These are phyloP conservation scores for Dactylonectria estremocensis DNA, from an alignment of 2,329 filamentous ascomycete genomes.

Conservation along the genomic window DNA sequence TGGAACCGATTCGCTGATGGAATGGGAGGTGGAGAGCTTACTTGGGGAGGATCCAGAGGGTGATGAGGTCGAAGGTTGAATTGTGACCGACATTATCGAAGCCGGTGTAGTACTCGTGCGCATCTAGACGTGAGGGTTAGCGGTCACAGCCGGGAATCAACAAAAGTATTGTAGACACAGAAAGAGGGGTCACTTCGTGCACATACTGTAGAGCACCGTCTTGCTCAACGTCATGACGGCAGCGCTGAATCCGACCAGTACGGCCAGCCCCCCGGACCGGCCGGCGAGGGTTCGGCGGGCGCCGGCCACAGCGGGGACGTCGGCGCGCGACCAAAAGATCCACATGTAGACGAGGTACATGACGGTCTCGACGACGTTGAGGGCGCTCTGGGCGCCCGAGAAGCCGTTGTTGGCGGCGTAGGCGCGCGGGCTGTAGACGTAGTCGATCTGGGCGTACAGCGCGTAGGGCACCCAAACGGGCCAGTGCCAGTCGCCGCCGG, in stretches of 20 bases:
- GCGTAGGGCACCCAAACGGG: constrained; percentile 84
- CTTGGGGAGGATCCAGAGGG: constrained; percentile 73
- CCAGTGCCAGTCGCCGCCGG: constrained; percentile 79
- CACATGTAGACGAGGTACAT: constrained; percentile 74
- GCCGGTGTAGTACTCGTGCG: constrained; percentile 69
- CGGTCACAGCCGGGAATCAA: neutral
- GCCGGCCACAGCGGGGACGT: constrained; percentile 32
- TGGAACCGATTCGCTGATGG: neutral
- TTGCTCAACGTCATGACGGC: constrained; percentile 75
- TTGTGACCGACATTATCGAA: constrained; percentile 74
- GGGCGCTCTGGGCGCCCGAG: constrained; percentile 78
- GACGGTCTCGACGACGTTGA: constrained; percentile 79
- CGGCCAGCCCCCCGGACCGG: constrained; percentile 59
- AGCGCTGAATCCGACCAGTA: constrained; percentile 66
- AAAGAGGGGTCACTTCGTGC: neutral
- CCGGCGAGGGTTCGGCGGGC: constrained; percentile 58
- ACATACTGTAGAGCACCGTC: constrained; percentile 72
- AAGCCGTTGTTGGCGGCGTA: constrained; percentile 80
- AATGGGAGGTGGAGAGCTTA: constrained; percentile 52
- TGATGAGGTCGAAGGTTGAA: constrained; percentile 58
- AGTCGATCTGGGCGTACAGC: constrained; percentile 84
- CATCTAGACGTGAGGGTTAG: constrained; percentile 56
- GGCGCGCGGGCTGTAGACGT: constrained; percentile 85
- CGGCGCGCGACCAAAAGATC: constrained; percentile 51
- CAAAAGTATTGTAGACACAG: too few species aligned